Conservation (phyloP, 768 basidiomycete genomes). For the Serendipita sp. region DNA sequence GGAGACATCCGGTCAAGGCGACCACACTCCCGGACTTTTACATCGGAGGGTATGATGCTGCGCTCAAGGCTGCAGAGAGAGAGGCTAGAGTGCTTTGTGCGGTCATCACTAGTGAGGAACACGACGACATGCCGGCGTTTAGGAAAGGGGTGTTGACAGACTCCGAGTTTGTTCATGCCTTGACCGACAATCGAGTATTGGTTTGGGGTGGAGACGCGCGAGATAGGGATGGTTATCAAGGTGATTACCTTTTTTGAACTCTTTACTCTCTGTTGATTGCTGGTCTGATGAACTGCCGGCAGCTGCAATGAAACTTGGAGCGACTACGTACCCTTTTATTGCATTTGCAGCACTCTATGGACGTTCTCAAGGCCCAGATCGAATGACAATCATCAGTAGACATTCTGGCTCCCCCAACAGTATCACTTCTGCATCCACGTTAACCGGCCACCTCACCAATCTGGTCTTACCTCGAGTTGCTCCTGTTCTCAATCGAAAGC, state of each 20-base stretch:
- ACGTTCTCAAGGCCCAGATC: conserved; percentile 26
- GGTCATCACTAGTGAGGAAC: conserved; percentile 73
- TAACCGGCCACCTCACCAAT: conserved; percentile 50
- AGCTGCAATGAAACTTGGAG: conserved; percentile 61
- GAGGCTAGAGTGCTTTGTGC: conserved; percentile 66
- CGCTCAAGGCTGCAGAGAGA: conserved; percentile 50
- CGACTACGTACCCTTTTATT: conserved; percentile 85
- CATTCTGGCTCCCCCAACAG: conserved; percentile 50
- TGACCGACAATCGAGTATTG: conserved; percentile 60
- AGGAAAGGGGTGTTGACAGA: conserved; percentile 66
- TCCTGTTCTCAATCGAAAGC: conserved; percentile 56
- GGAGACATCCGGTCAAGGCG: conserved; percentile 21
- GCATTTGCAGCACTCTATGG: conserved; percentile 85
- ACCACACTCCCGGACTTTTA: conserved; percentile 62
- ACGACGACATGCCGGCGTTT: conserved; percentile 78
- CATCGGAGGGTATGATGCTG: conserved; percentile 66
- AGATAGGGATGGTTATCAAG: conserved; percentile 67
- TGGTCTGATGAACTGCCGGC: conserved; percentile 9
- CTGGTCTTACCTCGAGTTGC: conserved; percentile 67
- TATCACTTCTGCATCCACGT: conserved; percentile 45
- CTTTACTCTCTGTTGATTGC: background rate
- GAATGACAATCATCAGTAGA: conserved; percentile 70
- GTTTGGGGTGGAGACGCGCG: conserved; percentile 90
- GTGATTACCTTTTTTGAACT: conserved; percentile 21
- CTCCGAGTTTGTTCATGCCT: conserved; percentile 44